A percentile compares a stretch with the other conserved stretches of the same genome.
phyloP scores from a whole-genome alignment of 441 rosid species.

The Daphne laureola region DNA sequence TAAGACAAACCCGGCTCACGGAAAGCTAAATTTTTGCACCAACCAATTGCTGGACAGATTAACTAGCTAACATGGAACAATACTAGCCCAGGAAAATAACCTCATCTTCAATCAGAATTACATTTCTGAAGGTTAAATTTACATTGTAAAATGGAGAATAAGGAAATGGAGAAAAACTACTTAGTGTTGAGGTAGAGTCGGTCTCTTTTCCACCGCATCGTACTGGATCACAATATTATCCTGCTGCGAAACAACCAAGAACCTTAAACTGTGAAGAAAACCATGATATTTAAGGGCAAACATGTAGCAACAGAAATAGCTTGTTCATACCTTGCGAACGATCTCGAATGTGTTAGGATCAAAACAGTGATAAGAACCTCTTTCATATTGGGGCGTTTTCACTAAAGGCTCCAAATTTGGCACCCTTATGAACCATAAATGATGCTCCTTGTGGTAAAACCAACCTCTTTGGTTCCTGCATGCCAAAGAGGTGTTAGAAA shows the following conservation, averaged over 20 bases:
- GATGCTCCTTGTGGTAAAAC: conserved; percentile 88
- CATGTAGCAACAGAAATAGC: background rate
- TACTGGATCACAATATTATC: conserved; percentile 76
- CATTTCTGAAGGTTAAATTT: conserved; percentile 27
- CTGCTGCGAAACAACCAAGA: conserved; percentile 36
- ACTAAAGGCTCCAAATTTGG: conserved; percentile 77
- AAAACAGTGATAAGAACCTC: conserved; percentile 85
- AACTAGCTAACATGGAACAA: conserved; percentile 23
- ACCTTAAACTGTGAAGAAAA: background rate
- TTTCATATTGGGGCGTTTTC: conserved; percentile 68
- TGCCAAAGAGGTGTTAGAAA: conserved; percentile 7
- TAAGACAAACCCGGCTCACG: too few species aligned
- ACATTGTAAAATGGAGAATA: conserved; percentile 25
- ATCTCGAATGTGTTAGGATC: conserved; percentile 71
- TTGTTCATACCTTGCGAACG: conserved; percentile 51
- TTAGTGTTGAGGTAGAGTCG: conserved; percentile 59
- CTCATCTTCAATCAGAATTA: conserved; percentile 32
- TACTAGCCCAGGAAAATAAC: conserved; percentile 33
- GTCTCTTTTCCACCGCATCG: conserved; percentile 87
- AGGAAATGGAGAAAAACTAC: conserved; percentile 11
- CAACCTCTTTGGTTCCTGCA: conserved; percentile 73
- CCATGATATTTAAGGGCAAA: background rate
- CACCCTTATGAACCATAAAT: conserved; percentile 67
- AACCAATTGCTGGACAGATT: too few species aligned
- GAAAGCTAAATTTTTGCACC: too few species aligned